Evolutionary conservation across 2,329 filamentous ascomycete genomes (phyloP).

Genomic region (Phoma herbarum): DNA sequence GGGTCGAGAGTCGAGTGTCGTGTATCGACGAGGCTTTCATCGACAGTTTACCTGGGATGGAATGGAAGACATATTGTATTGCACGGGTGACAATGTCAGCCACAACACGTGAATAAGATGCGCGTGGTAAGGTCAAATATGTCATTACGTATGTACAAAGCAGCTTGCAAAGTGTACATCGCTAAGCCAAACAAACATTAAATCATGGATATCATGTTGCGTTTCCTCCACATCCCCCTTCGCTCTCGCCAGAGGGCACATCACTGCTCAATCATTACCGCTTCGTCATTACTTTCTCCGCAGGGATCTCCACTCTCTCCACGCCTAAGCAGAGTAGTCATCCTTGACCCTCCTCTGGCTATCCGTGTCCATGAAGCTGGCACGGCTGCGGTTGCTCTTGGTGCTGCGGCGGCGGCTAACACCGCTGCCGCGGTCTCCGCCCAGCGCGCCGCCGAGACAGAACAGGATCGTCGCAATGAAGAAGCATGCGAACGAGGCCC

Average conservation of each 20-base stretch:
- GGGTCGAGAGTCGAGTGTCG: too few relatives aligned
- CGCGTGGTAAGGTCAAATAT: background rate
- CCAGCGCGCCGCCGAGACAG: slow-evolving; percentile 66
- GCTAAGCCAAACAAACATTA: slow-evolving; percentile 17
- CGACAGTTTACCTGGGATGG: too few relatives aligned
- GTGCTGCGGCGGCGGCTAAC: slow-evolving; percentile 60
- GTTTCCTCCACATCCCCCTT: background rate
- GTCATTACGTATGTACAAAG: slow-evolving; percentile 6
- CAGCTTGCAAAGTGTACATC: slow-evolving; percentile 5
- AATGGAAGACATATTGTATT: too few relatives aligned
- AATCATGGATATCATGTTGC: slow-evolving; percentile 34
- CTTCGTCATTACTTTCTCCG: background rate
- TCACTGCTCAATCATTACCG: background rate
- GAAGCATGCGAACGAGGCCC: slow-evolving; percentile 73
- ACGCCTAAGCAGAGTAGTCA: slow-evolving; percentile 65
- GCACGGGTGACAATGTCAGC: too few relatives aligned
- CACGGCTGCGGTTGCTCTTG: slow-evolving; percentile 53
- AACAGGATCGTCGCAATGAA: slow-evolving; percentile 74
- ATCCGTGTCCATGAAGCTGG: slow-evolving; percentile 64
- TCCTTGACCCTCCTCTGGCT: slow-evolving; percentile 72
- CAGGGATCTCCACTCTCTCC: background rate
- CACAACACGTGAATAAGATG: too few relatives aligned
- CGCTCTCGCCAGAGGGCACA: too few relatives aligned
- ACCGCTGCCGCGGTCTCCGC: slow-evolving; percentile 53
- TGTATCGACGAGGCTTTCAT: too few relatives aligned